Evolutionary conservation across 306 rosid species (phyloP), one percentile per base, ranked within the genome.

Genomic region (Rosa rugosa): DNA sequence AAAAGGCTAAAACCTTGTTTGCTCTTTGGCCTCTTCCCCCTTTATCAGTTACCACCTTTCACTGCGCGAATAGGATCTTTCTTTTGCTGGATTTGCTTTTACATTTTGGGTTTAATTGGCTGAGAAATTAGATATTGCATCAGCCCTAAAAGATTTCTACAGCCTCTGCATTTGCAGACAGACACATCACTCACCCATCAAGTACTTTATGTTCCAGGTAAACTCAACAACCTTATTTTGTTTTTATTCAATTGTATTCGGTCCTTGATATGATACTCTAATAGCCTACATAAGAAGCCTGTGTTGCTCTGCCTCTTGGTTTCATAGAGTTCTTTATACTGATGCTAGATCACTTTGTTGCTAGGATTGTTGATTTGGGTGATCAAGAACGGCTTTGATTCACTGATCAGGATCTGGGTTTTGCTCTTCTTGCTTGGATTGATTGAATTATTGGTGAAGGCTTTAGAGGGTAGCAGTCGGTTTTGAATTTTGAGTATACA

Each of bases 341-440:
- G 71, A 46, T 38, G 20, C 60, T 80, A 44, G 75, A 62, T 78
- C 83, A 41, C 18, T 59, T 76, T 74, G 69, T 54, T 63, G 27
- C 14, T 51, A 51, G 76, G 44, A 70, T 38, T 51, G 51, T 49
- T 63, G 68, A 56, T 22, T 11, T 71, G 75, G 71, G 54, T 49
- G 16, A 69, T 20, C 63, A 34, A 34, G 68, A 31, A 31, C 36
- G 36, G 36, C 36, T 31, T 31, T 31, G 36, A 65, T 45, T 62
- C 56, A 53, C 49, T 41, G 84, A 80, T 85, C 83, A 25, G 62
- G 87, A 80, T 82, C 76, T 84, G 67, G 69, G 62, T 49, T 69
- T 74, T 40, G 20, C 53, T 65, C 80, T 79, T 81, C 47, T 75
- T 57, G 75, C 41, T 81, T 77, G 27, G 42, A 69, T 68, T 64